A percentile compares a stretch with the other conserved stretches of the same genome.
Evolutionary conservation across 192 early-diverging fungal species (phyloP).

Genomic region (Backusella psychrophila): DNA sequence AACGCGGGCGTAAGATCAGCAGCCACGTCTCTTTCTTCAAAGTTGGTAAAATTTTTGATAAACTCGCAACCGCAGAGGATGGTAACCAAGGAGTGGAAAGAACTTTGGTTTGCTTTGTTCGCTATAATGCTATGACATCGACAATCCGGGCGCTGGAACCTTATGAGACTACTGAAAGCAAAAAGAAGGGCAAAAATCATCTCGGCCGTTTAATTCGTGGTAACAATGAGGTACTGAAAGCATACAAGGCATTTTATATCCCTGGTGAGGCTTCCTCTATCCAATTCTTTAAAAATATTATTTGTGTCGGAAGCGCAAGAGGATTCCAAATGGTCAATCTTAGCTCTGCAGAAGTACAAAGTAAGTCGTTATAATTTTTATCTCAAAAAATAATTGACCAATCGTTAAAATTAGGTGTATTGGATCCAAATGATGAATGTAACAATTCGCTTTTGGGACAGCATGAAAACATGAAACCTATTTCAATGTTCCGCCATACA

Average conservation of each 20-base stretch:
- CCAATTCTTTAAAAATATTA: conserved; percentile 79
- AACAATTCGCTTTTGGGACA: conserved; percentile 72
- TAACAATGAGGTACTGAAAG: conserved; percentile 44
- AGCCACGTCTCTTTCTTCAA: conserved; percentile 73
- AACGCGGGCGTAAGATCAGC: conserved; percentile 54
- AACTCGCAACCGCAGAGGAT: background rate
- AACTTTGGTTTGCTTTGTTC: conserved; percentile 63
- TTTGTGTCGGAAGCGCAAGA: conserved; percentile 88
- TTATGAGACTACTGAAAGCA: conserved; percentile 40
- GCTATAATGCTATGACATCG: conserved; percentile 72
- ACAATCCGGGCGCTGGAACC: conserved; percentile 80
- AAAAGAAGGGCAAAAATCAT: conserved; percentile 43
- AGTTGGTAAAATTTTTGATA: conserved; percentile 47
- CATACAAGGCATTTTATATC: conserved; percentile 89
- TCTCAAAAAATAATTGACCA: background rate
- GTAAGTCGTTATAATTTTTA: conserved; percentile 8
- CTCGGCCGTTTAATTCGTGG: conserved; percentile 48
- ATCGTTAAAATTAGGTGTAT: conserved; percentile 46
- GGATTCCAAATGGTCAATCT: conserved; percentile 95
- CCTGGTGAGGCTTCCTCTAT: conserved; percentile 86
- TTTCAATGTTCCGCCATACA: conserved; percentile 78
- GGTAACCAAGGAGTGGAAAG: conserved; percentile 12
- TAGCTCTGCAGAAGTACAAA: conserved; percentile 77
- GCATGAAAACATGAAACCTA: conserved; percentile 74
- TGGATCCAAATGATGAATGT: conserved; percentile 81